Conservation (phyloP, 768 basidiomycete species). For the Neoboletus subvelutipes region DNA sequence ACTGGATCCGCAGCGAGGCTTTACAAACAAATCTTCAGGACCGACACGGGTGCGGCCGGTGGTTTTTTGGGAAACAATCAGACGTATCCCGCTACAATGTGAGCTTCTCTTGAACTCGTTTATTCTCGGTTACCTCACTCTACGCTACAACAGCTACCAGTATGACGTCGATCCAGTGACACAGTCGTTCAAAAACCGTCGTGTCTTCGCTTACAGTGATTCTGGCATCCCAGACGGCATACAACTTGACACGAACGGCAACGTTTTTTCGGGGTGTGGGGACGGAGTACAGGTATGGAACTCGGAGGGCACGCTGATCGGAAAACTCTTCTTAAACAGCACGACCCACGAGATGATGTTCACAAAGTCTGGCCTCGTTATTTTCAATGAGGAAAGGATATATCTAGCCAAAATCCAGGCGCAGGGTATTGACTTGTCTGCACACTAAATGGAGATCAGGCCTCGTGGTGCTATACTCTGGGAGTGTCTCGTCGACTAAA, state of each 20-base stretch:
- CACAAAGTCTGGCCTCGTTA: constrained; percentile 39
- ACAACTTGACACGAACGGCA: constrained; percentile 61
- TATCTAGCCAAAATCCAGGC: constrained; percentile 39
- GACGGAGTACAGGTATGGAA: constrained; percentile 70
- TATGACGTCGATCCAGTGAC: constrained; percentile 63
- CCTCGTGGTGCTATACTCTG: background rate
- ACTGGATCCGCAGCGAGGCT: background rate
- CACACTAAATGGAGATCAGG: constrained; percentile 5
- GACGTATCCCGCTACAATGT: constrained; percentile 71
- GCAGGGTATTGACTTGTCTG: constrained; percentile 24
- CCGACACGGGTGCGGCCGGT: constrained; percentile 34
- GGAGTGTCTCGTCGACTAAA: background rate
- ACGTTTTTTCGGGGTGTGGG: constrained; percentile 67
- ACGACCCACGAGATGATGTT: constrained; percentile 42
- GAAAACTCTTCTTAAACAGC: constrained; percentile 26
- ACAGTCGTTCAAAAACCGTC: constrained; percentile 55
- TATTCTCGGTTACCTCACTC: background rate
- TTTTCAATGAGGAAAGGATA: constrained; percentile 41
- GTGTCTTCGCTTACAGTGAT: constrained; percentile 67
- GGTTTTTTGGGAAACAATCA: constrained; percentile 51
- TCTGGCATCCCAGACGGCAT: constrained; percentile 69
- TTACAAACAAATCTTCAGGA: constrained; percentile 25
- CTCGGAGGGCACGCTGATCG: constrained; percentile 49
- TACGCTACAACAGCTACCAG: constrained; percentile 48
- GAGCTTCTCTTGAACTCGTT: constrained; percentile 24